Conservation (phyloP, 306 rosid species). For the Hippophae gyantsensis region DNA sequence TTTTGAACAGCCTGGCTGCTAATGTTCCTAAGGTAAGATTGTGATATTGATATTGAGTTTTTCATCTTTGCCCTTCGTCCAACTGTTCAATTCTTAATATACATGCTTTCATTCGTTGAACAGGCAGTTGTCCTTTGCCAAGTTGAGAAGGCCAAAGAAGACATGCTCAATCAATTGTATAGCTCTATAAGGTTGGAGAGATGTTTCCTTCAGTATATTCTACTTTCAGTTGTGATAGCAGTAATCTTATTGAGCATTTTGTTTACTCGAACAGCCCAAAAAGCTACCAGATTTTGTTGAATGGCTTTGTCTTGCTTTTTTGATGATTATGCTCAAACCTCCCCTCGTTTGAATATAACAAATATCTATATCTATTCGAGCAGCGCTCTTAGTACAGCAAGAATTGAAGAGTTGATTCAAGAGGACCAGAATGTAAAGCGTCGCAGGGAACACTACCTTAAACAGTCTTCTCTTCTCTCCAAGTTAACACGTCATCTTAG, state of each 20-base stretch:
- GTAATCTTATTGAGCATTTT: constrained; percentile 3
- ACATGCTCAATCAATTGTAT: constrained; percentile 89
- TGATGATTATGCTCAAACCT: too few relatives aligned
- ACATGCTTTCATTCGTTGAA: constrained; percentile 19
- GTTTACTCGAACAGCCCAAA: constrained; percentile 3
- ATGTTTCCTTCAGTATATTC: constrained; percentile 6
- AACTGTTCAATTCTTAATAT: constrained; percentile 14
- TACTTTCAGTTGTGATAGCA: not conserved
- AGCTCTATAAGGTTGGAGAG: constrained; percentile 72
- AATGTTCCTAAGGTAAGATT: constrained; percentile 80
- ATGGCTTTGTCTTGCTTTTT: not conserved
- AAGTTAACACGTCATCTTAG: constrained; percentile 88
- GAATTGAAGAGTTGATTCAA: constrained; percentile 82
- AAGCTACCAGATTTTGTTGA: constrained; percentile 1
- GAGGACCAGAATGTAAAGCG: constrained; percentile 87
- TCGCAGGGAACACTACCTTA: constrained; percentile 70
- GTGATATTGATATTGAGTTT: constrained; percentile 3
- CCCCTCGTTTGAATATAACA: too few relatives aligned
- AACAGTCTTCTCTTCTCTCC: constrained; percentile 86
- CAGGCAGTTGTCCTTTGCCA: constrained; percentile 98
- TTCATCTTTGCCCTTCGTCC: not conserved
- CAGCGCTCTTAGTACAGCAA: constrained; percentile 77
- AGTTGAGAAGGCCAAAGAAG: constrained; percentile 98
- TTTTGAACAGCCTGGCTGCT: constrained; percentile 96
- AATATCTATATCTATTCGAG: not conserved